Evolutionary conservation across 202 grass and related monocot genomes (phyloP), one percentile per base, ranked within the genome.

Genomic region (Sporobolus alterniflorus): DNA sequence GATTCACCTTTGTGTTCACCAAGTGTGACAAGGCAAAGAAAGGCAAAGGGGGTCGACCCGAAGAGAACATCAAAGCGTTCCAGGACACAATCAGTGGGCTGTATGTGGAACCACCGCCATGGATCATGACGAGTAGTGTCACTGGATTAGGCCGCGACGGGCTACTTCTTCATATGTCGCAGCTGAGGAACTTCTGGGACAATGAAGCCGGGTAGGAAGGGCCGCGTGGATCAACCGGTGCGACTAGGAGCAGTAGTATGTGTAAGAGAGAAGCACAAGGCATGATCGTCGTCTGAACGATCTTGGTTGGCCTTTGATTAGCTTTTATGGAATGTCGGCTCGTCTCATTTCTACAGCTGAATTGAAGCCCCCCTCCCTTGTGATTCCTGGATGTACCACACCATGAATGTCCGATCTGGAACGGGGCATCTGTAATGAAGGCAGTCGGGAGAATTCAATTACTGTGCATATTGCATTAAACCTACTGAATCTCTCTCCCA

Each of bases 1-100:
- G 85, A 33, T 69, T 99, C 81, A 99, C 96, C 20, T 96, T 92
- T 94, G 91, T 99, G n/a, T 99, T 96, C 89, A 99, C 93, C 20
- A 99, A 99, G 90, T 99, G 96, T 6, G 96, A 99, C 87, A 99
- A 99, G 90, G 67, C 78, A 25, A 98, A 90, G 85, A 85, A 84
- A 12, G 89, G 84, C 26, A 99, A 94, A 78, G 96, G 96, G 31
- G 88, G 74, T 14, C 83, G 85, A 31, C 90, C 93, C 47, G 89
- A 92, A 1, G 96, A 94, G 68, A 96, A 99, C 76, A 92, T 99
- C 85, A 94, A 85, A 79, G 82, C 51, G 74, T 96, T 99, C 86
- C 96, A 96, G 80, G 93, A 96, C 48, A 71, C 87, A 16, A 90
- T 98, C 42, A 90, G 91, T 42, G 66, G 66, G 33, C 64, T 92